phyloP scores from a whole-genome alignment of 2,329 filamentous ascomycete species.

The Xylaria digitata region DNA sequence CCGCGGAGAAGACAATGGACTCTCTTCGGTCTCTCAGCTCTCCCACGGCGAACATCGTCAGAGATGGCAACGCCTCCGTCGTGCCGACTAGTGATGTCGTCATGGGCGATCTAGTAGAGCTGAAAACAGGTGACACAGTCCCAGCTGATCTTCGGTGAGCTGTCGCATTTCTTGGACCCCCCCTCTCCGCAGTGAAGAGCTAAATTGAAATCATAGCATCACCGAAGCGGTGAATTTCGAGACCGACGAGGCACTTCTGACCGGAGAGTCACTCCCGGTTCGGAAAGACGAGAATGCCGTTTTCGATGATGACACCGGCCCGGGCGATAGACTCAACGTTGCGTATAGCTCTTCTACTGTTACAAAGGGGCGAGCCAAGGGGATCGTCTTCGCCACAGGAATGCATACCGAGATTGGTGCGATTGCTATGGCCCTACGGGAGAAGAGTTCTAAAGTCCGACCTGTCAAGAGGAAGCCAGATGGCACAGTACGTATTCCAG shows the following conservation, averaged over 20 bases:
- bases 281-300: slow-evolving; percentile 62
- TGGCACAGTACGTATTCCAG: slow-evolving; percentile 52
- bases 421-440: slow-evolving; percentile 70
- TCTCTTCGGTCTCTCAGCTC: slow-evolving; percentile 62
- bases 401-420: slow-evolving; percentile 72
- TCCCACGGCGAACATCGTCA: slow-evolving; percentile 62
- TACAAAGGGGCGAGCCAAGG: slow-evolving; percentile 69
- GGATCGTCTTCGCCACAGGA: slow-evolving; percentile 69
- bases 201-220: slow-evolving; percentile 46
- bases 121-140: slow-evolving; percentile 61
- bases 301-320: slow-evolving; percentile 64
- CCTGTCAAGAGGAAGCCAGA: slow-evolving; percentile 64
- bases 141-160: slow-evolving; percentile 55
- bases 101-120: slow-evolving; percentile 67
- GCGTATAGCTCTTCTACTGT: slow-evolving; percentile 72
- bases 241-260: slow-evolving; percentile 71
- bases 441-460: slow-evolving; percentile 64
- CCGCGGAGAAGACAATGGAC: slow-evolving; percentile 67
- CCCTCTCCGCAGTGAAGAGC: neutral
- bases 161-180: neutral
- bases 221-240: slow-evolving; percentile 66
- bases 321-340: slow-evolving; percentile 72
- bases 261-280: slow-evolving; percentile 71
- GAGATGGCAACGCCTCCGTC: slow-evolving; percentile 61
- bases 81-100: slow-evolving; percentile 66